phyloP scores from a whole-genome alignment of 2,329 filamentous ascomycete genomes.

The Ophiostoma novo-ulmi region DNA sequence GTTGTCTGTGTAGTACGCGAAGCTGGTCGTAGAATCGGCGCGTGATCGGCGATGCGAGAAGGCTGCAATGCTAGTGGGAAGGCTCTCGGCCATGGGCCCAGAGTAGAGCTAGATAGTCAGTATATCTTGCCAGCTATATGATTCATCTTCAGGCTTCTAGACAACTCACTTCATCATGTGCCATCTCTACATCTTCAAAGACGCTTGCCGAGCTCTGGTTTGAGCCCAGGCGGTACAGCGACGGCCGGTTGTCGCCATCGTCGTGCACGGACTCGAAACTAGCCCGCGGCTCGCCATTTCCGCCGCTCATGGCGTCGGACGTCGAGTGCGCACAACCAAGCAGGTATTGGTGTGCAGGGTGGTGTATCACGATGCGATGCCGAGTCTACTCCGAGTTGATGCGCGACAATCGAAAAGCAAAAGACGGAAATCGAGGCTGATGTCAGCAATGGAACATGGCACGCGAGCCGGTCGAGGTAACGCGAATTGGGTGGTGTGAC shows the following conservation, averaged over 20 bases:
- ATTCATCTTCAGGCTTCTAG: neutral
- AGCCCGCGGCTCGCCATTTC: constrained; percentile 22
- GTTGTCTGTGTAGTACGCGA: constrained; percentile 79
- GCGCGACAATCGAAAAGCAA: neutral
- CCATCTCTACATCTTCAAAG: constrained; percentile 97
- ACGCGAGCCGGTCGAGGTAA: neutral
- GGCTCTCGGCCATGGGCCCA: constrained; percentile 87
- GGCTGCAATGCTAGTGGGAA: constrained; percentile 89
- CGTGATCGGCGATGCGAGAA: constrained; percentile 79
- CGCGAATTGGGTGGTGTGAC: neutral
- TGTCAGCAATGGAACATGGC: neutral
- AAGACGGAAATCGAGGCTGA: neutral
- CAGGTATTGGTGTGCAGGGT: neutral
- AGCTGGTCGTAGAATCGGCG: constrained; percentile 80
- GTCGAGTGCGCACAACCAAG: neutral
- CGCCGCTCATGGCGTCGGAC: constrained; percentile 19
- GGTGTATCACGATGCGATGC: constrained; percentile 5
- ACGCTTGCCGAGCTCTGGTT: constrained; percentile 74
- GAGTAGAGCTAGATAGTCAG: constrained; percentile 56
- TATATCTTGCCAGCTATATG: neutral
- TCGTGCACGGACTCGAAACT: constrained; percentile 13
- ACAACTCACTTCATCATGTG: constrained; percentile 63
- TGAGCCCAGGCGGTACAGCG: constrained; percentile 60
- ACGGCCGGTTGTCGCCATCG: constrained; percentile 5
- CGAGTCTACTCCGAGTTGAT: neutral